Evolutionary conservation across 352 stramenopile species (phyloP).

Genomic region (Pythium scleroteichum): DNA sequence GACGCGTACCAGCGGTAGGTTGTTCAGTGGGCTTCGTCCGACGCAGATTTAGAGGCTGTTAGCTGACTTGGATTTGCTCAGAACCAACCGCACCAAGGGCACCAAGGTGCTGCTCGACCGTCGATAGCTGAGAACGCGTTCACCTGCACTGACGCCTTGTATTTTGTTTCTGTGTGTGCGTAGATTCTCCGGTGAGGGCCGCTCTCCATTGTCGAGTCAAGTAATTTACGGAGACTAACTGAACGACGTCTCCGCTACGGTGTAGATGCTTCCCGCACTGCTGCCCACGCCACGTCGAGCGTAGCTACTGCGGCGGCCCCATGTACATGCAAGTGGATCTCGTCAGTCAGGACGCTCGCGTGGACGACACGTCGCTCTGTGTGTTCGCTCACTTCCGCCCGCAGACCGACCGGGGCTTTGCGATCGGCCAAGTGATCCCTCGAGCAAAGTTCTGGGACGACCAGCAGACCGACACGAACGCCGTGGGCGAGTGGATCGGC

Average conservation of each 20-base stretch:
- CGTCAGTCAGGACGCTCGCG: background rate
- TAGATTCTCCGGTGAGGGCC: slow-evolving; percentile 20
- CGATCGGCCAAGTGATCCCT: slow-evolving; percentile 2
- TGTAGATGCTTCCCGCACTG: slow-evolving; percentile 60
- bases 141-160: no score
- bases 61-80: slow-evolving; percentile 2
- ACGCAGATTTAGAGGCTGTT: no score
- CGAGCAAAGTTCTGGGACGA: slow-evolving; percentile 20
- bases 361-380: slow-evolving; percentile 25
- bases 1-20: slow-evolving; percentile 19
- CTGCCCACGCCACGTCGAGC: slow-evolving; percentile 54
- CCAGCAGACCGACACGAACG: slow-evolving; percentile 20
- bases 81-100: slow-evolving; percentile 21
- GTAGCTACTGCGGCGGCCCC: slow-evolving; percentile 61
- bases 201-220: no score
- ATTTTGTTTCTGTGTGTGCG: background rate
- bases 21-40: no score
- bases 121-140: no score
- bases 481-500: slow-evolving; percentile 57
- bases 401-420: background rate
- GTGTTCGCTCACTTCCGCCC: slow-evolving; percentile 15
- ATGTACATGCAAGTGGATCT: slow-evolving; percentile 40
- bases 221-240: background rate
- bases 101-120: no score
- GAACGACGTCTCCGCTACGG: no score